These are phyloP conservation scores for Pelargonium australe DNA, from an alignment of 441 rosid genomes.

Conservation along the genomic window DNA sequence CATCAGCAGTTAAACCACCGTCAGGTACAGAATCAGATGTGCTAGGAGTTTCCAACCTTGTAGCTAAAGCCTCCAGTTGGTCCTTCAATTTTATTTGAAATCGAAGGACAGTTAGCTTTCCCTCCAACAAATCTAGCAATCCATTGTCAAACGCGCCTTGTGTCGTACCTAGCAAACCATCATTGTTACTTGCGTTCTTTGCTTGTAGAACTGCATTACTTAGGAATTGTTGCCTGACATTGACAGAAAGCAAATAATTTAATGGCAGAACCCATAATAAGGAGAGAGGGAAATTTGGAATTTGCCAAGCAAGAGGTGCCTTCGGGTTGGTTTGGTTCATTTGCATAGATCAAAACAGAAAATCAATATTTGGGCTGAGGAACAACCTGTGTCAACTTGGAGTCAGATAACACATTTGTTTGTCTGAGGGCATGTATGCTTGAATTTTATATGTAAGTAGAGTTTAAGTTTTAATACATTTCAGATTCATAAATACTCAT, in stretches of 20 bases:
- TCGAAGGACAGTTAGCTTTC: slow-evolving; percentile 83
- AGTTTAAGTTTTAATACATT: not conserved
- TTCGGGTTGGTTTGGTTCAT: not conserved
- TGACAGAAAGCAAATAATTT: slow-evolving; percentile 26
- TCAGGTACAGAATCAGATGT: slow-evolving; percentile 49
- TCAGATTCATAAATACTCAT: not conserved
- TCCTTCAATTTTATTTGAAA: slow-evolving; percentile 89
- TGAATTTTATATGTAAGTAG: not conserved
- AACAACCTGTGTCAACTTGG: not conserved
- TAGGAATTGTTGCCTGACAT: slow-evolving; percentile 73
- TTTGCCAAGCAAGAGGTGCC: not conserved
- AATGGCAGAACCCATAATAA: slow-evolving; percentile 15
- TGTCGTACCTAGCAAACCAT: slow-evolving; percentile 45
- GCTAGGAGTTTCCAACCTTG: slow-evolving; percentile 44
- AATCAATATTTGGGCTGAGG: not conserved
- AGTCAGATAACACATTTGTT: not conserved
- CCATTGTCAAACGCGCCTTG: slow-evolving; percentile 57
- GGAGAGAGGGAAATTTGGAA: slow-evolving; percentile 1
- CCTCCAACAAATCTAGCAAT: slow-evolving; percentile 90
- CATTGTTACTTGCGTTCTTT: slow-evolving; percentile 69
- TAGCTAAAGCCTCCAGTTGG: slow-evolving; percentile 65
- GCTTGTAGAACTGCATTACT: slow-evolving; percentile 95
- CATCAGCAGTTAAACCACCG: slow-evolving; percentile 32
- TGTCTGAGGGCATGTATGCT: not conserved
- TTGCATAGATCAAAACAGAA: slow-evolving; percentile 5